Evolutionary conservation across 805 yeast genomes (phyloP).

Genomic region (Ogataea polymorpha): DNA sequence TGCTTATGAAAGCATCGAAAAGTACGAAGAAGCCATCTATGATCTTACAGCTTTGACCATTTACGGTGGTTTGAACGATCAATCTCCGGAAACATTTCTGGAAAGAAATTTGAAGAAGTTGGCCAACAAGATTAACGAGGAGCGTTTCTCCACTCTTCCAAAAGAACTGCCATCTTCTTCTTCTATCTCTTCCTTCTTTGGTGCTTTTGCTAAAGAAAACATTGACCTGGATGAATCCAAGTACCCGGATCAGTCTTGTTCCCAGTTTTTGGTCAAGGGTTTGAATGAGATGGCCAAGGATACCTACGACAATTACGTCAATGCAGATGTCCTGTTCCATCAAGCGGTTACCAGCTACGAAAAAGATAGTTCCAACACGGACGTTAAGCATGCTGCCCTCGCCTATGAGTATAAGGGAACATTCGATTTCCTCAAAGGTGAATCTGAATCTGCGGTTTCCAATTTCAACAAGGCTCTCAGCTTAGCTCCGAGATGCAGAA

Average conservation of each 20-base stretch:
- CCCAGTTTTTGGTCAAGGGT: slow-evolving; percentile 62
- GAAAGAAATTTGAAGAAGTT: slow-evolving; percentile 84
- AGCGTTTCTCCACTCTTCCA: slow-evolving; percentile 47
- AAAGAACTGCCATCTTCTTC: slow-evolving; percentile 76
- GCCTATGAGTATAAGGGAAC: slow-evolving; percentile 85
- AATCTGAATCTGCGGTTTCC: slow-evolving; percentile 58
- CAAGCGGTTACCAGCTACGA: slow-evolving; percentile 51
- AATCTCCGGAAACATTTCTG: slow-evolving; percentile 71
- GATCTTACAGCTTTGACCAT: slow-evolving; percentile 89
- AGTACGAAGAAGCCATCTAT: slow-evolving; percentile 80
- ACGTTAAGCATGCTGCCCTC: slow-evolving; percentile 49
- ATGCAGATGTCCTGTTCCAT: slow-evolving; percentile 54
- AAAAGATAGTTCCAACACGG: slow-evolving; percentile 36
- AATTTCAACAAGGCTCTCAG: slow-evolving; percentile 64
- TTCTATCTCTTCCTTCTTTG: slow-evolving; percentile 80
- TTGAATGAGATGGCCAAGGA: slow-evolving; percentile 47
- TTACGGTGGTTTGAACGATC: slow-evolving; percentile 73
- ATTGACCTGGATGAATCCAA: slow-evolving; percentile 43
- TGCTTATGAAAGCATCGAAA: slow-evolving; percentile 80
- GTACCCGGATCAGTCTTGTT: slow-evolving; percentile 57
- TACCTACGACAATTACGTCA: slow-evolving; percentile 57
- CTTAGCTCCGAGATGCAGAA: slow-evolving; percentile 72
- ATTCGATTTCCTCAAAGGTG: slow-evolving; percentile 76
- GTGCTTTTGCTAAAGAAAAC: slow-evolving; percentile 66
- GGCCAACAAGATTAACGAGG: slow-evolving; percentile 69